phyloP scores from a whole-genome alignment of 2,329 filamentous ascomycete genomes.

The Fusarium foetens region DNA sequence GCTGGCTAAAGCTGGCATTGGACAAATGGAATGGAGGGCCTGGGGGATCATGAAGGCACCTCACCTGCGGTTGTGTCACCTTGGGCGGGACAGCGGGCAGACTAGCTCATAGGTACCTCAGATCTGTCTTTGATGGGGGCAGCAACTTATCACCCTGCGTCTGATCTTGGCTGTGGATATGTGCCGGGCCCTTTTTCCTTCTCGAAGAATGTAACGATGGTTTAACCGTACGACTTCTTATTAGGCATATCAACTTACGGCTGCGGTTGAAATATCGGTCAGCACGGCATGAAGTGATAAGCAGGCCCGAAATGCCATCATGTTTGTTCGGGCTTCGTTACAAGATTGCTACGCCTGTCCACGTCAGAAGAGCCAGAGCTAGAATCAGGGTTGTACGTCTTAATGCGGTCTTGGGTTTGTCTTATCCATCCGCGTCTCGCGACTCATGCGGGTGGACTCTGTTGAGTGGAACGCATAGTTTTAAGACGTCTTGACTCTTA shows the following conservation, averaged over 20 bases:
- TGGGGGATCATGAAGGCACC: slow-evolving; percentile 11
- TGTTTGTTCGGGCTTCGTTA: background rate
- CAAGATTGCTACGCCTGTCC: slow-evolving; percentile 12
- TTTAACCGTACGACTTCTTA: slow-evolving; percentile 31
- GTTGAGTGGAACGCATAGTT: slow-evolving; percentile 27
- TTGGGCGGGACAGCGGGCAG: slow-evolving; percentile 17
- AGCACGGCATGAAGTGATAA: slow-evolving; percentile 19
- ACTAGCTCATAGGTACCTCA: slow-evolving; percentile 11
- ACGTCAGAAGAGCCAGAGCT: slow-evolving; percentile 23
- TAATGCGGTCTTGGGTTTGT: slow-evolving; percentile 22
- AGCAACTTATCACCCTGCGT: slow-evolving; percentile 33
- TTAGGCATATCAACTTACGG: slow-evolving; percentile 29
- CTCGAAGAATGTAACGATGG: slow-evolving; percentile 27
- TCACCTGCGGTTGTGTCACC: slow-evolving; percentile 35
- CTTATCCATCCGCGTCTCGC: slow-evolving; percentile 11
- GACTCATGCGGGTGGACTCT: slow-evolving; percentile 28
- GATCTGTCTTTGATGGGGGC: slow-evolving; percentile 9
- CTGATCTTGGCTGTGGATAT: slow-evolving; percentile 3
- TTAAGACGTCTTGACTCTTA: slow-evolving; percentile 12
- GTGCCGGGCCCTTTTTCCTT: slow-evolving; percentile 19
- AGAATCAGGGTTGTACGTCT: slow-evolving; percentile 15
- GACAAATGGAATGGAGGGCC: slow-evolving; percentile 16
- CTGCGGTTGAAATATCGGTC: slow-evolving; percentile 33
- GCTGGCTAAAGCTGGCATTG: slow-evolving; percentile 15
- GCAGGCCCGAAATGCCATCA: slow-evolving; percentile 16